Percentiles rank a stretch among this genome's conserved stretches.
phyloP scores from a whole-genome alignment of 352 stramenopile genomes.

The Phytophthora idaei region DNA sequence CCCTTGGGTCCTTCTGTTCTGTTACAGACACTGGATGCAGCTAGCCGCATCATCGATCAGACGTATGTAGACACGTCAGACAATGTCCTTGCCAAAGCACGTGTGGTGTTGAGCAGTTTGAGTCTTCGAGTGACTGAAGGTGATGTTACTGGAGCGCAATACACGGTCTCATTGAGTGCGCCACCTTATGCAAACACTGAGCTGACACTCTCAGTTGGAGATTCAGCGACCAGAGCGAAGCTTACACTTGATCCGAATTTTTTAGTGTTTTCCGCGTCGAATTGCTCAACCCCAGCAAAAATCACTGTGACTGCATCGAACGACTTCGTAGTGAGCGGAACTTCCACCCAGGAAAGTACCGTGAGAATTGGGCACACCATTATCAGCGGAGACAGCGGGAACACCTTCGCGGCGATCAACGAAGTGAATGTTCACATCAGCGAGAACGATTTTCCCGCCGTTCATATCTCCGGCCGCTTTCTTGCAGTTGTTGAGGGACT shows the following conservation, averaged over 20 bases:
- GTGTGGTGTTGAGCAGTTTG: conserved; percentile 41
- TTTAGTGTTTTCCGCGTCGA: conserved; percentile 46
- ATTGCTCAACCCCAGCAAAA: conserved; percentile 43
- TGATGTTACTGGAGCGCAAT: conserved; percentile 24
- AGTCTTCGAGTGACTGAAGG: conserved; percentile 41
- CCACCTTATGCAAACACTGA: conserved; percentile 31
- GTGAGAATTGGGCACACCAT: conserved; percentile 49
- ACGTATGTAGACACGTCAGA: conserved; percentile 41
- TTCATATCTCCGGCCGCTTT: conserved; percentile 59
- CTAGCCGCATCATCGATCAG: conserved; percentile 59
- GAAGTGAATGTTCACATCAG: conserved; percentile 47
- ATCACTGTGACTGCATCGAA: conserved; percentile 38
- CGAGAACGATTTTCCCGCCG: conserved; percentile 58
- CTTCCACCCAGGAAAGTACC: conserved; percentile 6
- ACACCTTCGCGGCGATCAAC: conserved; percentile 40
- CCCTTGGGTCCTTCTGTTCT: conserved; percentile 48
- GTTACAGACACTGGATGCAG: conserved; percentile 55
- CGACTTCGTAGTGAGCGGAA: conserved; percentile 35
- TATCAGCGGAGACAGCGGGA: conserved; percentile 31
- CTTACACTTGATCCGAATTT: conserved; percentile 39
- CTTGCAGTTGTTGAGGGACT: conserved; percentile 51
- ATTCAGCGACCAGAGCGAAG: conserved; percentile 4
- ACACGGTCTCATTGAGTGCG: conserved; percentile 52
- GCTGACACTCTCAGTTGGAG: conserved; percentile 29
- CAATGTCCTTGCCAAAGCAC: conserved; percentile 43